Evolutionary conservation across 306 rosid genomes (phyloP).

Genomic region (Prunus fruticosa): DNA sequence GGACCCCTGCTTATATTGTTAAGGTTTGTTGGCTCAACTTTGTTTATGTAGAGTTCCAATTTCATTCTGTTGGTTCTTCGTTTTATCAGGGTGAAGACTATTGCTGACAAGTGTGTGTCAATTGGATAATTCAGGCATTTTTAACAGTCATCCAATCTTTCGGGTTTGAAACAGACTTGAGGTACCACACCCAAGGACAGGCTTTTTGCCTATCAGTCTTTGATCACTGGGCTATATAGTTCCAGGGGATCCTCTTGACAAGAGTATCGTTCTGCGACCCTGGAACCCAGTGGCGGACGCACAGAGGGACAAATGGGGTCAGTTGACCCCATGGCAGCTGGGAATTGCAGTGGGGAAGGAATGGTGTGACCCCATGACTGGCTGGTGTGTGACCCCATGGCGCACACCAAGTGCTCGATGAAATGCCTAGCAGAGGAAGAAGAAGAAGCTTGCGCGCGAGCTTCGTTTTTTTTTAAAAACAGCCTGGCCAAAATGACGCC

Average conservation of each 20-base stretch:
- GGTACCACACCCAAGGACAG: slow-evolving; percentile 98
- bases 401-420: no score
- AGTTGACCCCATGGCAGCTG: no score
- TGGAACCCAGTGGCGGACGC: no score
- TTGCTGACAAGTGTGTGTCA: no score
- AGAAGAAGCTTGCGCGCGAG: no score
- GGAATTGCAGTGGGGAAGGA: no score
- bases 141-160: slow-evolving; percentile 94
- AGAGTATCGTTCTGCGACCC: slow-evolving; percentile 89
- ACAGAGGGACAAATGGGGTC: no score
- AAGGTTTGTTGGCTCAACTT: slow-evolving; percentile 56
- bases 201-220: slow-evolving; percentile 83
- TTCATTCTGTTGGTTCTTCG: background rate
- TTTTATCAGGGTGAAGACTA: background rate
- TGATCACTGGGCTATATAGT: slow-evolving; percentile 99
- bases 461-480: no score
- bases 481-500: no score
- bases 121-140: slow-evolving; percentile 48
- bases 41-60: background rate
- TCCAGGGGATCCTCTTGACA: slow-evolving; percentile 97
- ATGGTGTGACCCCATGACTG: no score
- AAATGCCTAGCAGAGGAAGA: no score
- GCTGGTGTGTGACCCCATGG: no score
- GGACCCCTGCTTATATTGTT: slow-evolving; percentile 88
- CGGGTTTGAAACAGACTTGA: slow-evolving; percentile 97